phyloP scores from a whole-genome alignment of 306 rosid species.

The Pyrus communis region DNA sequence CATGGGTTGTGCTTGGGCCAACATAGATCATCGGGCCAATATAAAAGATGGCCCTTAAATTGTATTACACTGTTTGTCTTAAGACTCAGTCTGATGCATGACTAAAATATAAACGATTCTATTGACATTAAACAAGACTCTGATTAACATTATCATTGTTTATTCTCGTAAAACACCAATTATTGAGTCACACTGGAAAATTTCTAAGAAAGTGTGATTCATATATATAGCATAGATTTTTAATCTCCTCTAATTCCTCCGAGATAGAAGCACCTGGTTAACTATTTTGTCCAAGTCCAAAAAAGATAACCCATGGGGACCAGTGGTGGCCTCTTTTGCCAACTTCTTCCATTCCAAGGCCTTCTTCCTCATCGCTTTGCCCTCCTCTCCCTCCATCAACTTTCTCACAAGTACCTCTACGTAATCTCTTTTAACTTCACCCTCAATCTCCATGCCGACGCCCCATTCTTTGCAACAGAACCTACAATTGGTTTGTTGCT shows the following conservation, averaged over 20 bases:
- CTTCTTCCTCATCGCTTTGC: slow-evolving; percentile 35
- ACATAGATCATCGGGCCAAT: too few species aligned
- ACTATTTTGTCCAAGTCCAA: slow-evolving; percentile 22
- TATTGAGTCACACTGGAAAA: too few species aligned
- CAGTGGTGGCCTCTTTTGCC: slow-evolving; percentile 24
- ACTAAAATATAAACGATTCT: too few species aligned
- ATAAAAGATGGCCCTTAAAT: too few species aligned
- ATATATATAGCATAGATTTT: too few species aligned
- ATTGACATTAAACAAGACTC: too few species aligned
- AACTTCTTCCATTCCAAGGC: slow-evolving; percentile 41
- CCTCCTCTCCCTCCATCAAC: slow-evolving; percentile 52
- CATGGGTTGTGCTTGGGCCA: too few species aligned
- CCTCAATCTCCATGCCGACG: not conserved
- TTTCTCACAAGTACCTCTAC: slow-evolving; percentile 47
- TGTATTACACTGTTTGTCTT: too few species aligned
- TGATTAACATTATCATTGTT: too few species aligned
- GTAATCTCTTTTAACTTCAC: slow-evolving; percentile 26
- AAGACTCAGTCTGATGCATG: too few species aligned
- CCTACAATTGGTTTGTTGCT: slow-evolving; percentile 2
- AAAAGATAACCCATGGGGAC: slow-evolving; percentile 24
- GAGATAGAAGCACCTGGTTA: slow-evolving; percentile 9
- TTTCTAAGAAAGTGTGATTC: too few species aligned
- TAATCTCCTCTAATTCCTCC: not conserved
- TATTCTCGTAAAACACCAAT: too few species aligned
- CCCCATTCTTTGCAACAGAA: not conserved